A percentile compares a stretch with the other conserved stretches of the same genome.
phyloP scores from a whole-genome alignment of 768 basidiomycete genomes.

The Tubosaeta sp. region DNA sequence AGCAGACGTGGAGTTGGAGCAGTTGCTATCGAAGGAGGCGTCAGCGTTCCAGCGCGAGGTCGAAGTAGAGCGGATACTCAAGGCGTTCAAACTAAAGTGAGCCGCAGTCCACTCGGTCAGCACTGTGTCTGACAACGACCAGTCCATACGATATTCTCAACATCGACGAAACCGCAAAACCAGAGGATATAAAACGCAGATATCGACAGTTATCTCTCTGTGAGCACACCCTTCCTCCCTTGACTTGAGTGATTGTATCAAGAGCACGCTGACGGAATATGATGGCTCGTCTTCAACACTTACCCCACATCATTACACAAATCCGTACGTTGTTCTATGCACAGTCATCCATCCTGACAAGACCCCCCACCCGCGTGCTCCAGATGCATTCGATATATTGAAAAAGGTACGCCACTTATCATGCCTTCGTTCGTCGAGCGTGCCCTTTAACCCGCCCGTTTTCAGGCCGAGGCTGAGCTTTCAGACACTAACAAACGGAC shows the following conservation, averaged over 20 bases:
- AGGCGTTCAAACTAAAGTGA: conserved; percentile 95
- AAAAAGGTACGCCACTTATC: conserved; percentile 64
- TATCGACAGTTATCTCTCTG: conserved; percentile 83
- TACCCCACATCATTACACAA: background rate
- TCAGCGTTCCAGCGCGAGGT: conserved; percentile 83
- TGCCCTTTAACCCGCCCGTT: background rate
- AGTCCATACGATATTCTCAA: conserved; percentile 95
- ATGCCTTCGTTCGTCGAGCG: background rate
- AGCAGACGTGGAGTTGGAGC: conserved; percentile 65
- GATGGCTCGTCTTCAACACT: conserved; percentile 1
- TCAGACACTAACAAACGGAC: conserved; percentile 75
- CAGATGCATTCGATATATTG: conserved; percentile 89
- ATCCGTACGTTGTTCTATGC: conserved; percentile 40
- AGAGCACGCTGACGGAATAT: conserved; percentile 22
- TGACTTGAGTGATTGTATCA: background rate
- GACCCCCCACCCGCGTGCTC: conserved; percentile 79
- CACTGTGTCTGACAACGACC: background rate
- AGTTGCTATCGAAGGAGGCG: conserved; percentile 73
- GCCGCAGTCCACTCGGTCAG: conserved; percentile 20
- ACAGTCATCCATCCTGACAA: conserved; percentile 99
- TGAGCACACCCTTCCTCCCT: conserved; percentile 37
- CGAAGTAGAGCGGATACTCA: conserved; percentile 88
- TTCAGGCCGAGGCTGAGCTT: conserved; percentile 80
- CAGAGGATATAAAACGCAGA: conserved; percentile 86
- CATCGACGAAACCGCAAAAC: conserved; percentile 63